Base-by-base conservation (phyloP, 306 rosid genomes). In the Cicer bijugum region DNA sequence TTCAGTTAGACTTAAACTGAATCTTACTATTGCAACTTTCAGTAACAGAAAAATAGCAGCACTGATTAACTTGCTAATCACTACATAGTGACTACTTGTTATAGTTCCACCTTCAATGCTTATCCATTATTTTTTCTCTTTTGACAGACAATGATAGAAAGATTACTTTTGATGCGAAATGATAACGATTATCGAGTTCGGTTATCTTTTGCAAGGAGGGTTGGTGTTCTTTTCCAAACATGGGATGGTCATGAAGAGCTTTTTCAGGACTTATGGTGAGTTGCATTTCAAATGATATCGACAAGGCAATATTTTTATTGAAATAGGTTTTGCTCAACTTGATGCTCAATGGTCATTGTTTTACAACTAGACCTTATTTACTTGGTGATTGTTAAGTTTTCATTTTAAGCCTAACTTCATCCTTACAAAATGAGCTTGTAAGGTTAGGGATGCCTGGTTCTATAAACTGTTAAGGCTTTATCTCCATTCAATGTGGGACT, bases 211-310 rank as follows among this genome's bases (percentile, higher is more conserved):
- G 97, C 92, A 53, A 86, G 88, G 82, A 85, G 84, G 59, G 84
- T 91, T 45, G 83, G 88, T 74, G 89, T 93, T 80, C 98, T 93
- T 86, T 91, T 93, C 82, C 93, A 88, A 78, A 93, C 94, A 51
- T 91, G 97, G 98, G 97, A 89, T 83, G 98, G 97, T 15, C 98
- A 93, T 65, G 85, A 85, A 72, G 98, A 89, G 80, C 86, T 93
- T 67, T 93, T 93, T 82, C 86, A 86, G 51, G 98, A 93, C 86
- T 87, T 93, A 72, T 89, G 96, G 98, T 93, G 14, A 40, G 97
- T 85, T 74, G 12, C 76, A 39, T 69, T 51, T 76, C 9, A 47
- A 66, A 60, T 66, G 12, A 37, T 65, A 15, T 63, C 35, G 19
- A 9, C 46, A 59, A 15, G 51, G 51, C 33, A 12, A n/a, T 69